Evolutionary conservation across 2,329 filamentous ascomycete genomes (phyloP).

Genomic region (Dothidotthia symphoricarpi): DNA sequence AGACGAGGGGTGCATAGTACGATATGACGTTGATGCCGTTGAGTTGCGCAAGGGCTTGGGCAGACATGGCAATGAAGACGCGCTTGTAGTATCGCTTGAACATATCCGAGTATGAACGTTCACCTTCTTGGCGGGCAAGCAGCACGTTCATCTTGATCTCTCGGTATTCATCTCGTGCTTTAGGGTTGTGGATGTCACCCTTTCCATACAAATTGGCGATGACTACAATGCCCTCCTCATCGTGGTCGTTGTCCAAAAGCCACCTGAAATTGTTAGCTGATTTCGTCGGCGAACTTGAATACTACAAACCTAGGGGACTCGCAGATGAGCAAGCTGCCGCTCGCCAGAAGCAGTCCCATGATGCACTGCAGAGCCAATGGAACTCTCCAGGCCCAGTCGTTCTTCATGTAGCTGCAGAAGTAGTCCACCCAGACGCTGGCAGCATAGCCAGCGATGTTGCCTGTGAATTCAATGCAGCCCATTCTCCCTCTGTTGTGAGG

Average conservation of each 20-base stretch:
- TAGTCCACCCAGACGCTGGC: constrained; percentile 99
- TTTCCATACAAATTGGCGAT: constrained; percentile 97
- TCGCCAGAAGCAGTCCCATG: constrained; percentile 82
- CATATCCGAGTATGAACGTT: constrained; percentile 89
- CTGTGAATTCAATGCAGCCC: constrained; percentile 96
- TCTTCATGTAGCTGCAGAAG: constrained; percentile 87
- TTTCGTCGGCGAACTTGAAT: not conserved
- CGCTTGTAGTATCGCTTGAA: constrained; percentile 88
- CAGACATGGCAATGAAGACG: constrained; percentile 98
- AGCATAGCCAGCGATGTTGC: constrained; percentile 93
- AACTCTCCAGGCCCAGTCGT: constrained; percentile 83
- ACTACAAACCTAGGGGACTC: constrained; percentile 82
- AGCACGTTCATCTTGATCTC: constrained; percentile 99
- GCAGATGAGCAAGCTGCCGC: constrained; percentile 89
- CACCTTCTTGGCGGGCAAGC: constrained; percentile 88
- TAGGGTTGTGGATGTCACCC: constrained; percentile 89
- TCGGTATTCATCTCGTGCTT: constrained; percentile 92
- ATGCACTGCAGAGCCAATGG: constrained; percentile 89
- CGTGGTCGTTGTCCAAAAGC: constrained; percentile 95
- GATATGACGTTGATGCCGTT: constrained; percentile 99
- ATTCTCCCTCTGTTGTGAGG: constrained; percentile 94
- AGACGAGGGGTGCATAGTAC: constrained; percentile 95
- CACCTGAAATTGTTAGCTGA: constrained; percentile 59
- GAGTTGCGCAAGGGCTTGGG: constrained; percentile 89
- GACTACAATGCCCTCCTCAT: constrained; percentile 96